phyloP scores from a whole-genome alignment of 495 filamentous ascomycete species.

The Platismatia glauca region DNA sequence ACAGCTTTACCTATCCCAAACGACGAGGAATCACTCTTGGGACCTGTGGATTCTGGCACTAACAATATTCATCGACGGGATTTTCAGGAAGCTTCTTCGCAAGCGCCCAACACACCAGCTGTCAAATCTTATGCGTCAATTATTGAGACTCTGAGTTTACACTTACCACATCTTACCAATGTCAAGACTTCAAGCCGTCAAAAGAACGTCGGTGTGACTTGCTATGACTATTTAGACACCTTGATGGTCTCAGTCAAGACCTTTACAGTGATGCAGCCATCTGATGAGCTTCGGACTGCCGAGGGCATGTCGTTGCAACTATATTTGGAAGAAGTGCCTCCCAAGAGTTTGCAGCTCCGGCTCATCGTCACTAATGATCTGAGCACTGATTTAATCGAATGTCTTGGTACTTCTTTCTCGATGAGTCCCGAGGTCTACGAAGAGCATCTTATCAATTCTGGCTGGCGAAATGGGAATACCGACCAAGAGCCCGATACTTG shows the following conservation, averaged over 20 bases:
- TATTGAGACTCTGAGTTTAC: background rate
- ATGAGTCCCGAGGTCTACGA: conserved; percentile 14
- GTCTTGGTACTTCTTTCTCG: background rate
- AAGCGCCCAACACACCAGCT: background rate
- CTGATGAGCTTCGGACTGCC: background rate
- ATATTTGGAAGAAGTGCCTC: background rate
- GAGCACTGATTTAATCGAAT: background rate
- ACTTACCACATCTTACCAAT: background rate
- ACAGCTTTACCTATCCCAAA: background rate
- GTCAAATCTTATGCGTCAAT: background rate
- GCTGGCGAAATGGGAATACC: conserved; percentile 7
- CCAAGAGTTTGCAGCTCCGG: background rate
- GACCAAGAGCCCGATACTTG: conserved; percentile 6
- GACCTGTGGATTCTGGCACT: no score
- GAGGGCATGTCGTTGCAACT: background rate
- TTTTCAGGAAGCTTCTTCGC: background rate
- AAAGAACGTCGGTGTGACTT: background rate
- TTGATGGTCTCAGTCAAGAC: background rate
- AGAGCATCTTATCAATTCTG: conserved; percentile 15
- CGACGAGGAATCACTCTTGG: background rate
- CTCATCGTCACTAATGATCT: background rate
- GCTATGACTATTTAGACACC: background rate
- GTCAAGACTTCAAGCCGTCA: background rate
- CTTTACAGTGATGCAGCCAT: background rate
- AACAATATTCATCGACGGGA: background rate